These are phyloP conservation scores for Voacanga thouarsii DNA, from an alignment of 257 asterid species.

Conservation along the genomic window DNA sequence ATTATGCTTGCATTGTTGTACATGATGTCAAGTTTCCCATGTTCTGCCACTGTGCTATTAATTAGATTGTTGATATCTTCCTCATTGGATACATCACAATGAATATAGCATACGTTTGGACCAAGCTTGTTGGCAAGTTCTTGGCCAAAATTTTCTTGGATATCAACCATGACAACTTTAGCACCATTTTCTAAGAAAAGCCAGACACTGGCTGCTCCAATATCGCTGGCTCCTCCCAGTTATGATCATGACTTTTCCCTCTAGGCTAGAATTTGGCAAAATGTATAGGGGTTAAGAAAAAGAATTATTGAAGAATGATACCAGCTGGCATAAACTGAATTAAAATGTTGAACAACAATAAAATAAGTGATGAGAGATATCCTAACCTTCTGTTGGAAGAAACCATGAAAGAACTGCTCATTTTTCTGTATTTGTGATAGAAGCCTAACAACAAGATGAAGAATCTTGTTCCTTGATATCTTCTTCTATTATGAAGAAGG, in stretches of 20 bases:
- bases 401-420: too few species aligned
- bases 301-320: too few species aligned
- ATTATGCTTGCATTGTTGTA: slow-evolving; percentile 47
- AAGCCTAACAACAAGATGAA: too few species aligned
- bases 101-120: slow-evolving; percentile 28
- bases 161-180: slow-evolving; percentile 49
- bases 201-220: slow-evolving; percentile 39
- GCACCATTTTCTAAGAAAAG: slow-evolving; percentile 44
- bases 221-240: slow-evolving; percentile 55
- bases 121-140: slow-evolving; percentile 26
- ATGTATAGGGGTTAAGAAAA: too few species aligned
- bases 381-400: too few species aligned
- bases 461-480: too few species aligned
- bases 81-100: slow-evolving; percentile 49
- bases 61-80: slow-evolving; percentile 28
- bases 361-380: too few species aligned
- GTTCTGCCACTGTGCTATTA: slow-evolving; percentile 28
- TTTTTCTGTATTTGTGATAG: too few species aligned
- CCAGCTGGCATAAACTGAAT: too few species aligned
- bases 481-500: too few species aligned
- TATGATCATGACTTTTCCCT: slow-evolving; percentile 38
- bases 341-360: too few species aligned
- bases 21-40: slow-evolving; percentile 51
- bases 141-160: slow-evolving; percentile 42
- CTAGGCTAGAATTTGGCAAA: slow-evolving; percentile 22